phyloP scores from a whole-genome alignment of 345 rosid genomes.

The Psidium friedrichsthalianum region DNA sequence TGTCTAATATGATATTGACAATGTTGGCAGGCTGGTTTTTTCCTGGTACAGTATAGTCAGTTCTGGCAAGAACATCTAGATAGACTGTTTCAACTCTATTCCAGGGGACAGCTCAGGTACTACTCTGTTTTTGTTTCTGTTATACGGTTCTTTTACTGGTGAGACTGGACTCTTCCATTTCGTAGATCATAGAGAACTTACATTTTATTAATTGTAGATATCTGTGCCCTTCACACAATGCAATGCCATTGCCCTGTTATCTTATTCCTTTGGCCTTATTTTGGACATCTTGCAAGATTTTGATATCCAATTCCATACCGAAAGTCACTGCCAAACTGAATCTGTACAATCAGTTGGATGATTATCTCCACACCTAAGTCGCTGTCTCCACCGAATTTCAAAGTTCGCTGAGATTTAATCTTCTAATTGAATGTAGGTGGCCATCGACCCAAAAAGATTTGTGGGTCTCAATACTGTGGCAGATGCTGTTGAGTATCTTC shows the following conservation, averaged over 20 bases:
- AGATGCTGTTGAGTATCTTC: constrained; percentile 94
- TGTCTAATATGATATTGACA: background rate
- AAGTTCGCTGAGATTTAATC: background rate
- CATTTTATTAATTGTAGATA: background rate
- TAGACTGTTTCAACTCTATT: constrained; percentile 47
- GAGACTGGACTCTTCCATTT: background rate
- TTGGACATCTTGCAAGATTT: background rate
- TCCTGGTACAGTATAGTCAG: constrained; percentile 59
- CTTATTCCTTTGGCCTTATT: background rate
- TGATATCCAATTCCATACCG: background rate
- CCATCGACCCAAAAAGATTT: constrained; percentile 62
- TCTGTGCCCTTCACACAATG: background rate
- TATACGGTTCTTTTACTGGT: background rate
- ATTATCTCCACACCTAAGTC: background rate
- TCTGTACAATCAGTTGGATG: background rate
- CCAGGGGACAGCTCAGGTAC: constrained; percentile 82
- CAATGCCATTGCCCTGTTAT: background rate
- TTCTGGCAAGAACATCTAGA: constrained; percentile 81
- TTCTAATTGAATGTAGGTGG: constrained; percentile 27
- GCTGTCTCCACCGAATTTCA: background rate
- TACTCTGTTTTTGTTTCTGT: background rate
- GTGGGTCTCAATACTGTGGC: constrained; percentile 54
- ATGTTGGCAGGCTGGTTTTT: constrained; percentile 77
- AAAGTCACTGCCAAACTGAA: background rate
- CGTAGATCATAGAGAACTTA: background rate